Conservation (phyloP, 176 grass and related monocot species). For the Oryza glumipatula region DNA sequence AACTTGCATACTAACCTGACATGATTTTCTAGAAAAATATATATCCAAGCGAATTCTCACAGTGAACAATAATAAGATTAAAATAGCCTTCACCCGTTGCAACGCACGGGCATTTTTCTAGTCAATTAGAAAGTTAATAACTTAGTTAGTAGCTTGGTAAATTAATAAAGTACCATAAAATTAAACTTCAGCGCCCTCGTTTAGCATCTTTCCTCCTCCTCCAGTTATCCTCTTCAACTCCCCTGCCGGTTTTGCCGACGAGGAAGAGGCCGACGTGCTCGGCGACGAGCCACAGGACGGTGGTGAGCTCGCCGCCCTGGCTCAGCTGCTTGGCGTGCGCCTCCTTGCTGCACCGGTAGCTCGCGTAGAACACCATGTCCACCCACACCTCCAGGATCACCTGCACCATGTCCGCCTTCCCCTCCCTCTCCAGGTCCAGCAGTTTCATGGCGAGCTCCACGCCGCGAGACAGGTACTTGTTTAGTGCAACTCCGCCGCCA, state of each 20-base stretch:
- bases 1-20: no score
- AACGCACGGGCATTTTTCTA: no score
- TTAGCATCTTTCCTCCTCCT: background rate
- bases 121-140: no score
- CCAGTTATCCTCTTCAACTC: background rate
- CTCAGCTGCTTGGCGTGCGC: background rate
- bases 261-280: background rate
- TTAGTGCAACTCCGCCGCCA: background rate
- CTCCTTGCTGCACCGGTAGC: background rate
- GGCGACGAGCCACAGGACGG: background rate
- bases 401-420: background rate
- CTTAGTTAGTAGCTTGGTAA: no score
- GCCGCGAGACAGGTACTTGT: background rate
- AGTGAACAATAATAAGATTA: no score
- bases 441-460: background rate
- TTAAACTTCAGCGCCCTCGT: background rate
- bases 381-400: background rate
- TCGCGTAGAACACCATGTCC: background rate
- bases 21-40: no score
- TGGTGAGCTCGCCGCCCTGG: background rate
- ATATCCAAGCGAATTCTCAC: no score
- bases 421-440: background rate
- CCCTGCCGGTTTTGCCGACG: background rate
- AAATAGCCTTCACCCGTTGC: no score
- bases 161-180: no score